Base-by-base conservation (phyloP, 2,329 filamentous ascomycete genomes). In the Capronia americana region DNA sequence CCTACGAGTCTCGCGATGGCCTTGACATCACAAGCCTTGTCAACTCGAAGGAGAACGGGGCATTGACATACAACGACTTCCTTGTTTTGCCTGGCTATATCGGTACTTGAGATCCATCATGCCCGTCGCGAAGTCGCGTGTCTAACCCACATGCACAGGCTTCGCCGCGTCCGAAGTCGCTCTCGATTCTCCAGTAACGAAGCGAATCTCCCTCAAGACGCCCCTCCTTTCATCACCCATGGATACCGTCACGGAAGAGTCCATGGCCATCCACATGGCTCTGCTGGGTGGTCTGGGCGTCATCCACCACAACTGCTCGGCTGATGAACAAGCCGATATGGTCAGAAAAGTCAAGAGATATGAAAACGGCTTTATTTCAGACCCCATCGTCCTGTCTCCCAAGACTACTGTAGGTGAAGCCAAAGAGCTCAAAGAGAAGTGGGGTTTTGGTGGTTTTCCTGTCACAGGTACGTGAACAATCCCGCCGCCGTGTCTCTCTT, bases 241-340 rank as follows among this genome's bases (percentile, higher is more conserved):
- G 95, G 95, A 99, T 84, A 99, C 95, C 10, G 95, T 99, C 78
- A 99, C 96, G 51, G 95, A 99, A 84, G 92, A 97, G 83, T 94
- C 96, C 79, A 99, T 99, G 96, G 96, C 95, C 71, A 98, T 99
- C 75, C 92, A 97, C 83, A 97, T 85, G 79, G 82, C 83, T 46
- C 79, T 85, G 57, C 79, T 85, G 53, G 82, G 83, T 74, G 84
- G 84, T 63, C 76, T 85, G 4, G 84, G 95, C 82, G 93, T 99
- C 74, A 96, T 99, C 73, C 95, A 99, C 85, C 95, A 99, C 87
- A 99, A 99, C 85, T 99, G 95, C 87, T 95, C 93, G n/a, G 87
- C 93, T 32, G 92, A 98, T 30, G 92, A 92, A 63, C 95, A 99
- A 84, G 95, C 95, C 72, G 93, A 97, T 84, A 99, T 99, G 95